A percentile compares a stretch with the other conserved stretches of the same genome.
Conservation (phyloP, 257 asterid genomes). For the Solanum clarkiae region DNA sequence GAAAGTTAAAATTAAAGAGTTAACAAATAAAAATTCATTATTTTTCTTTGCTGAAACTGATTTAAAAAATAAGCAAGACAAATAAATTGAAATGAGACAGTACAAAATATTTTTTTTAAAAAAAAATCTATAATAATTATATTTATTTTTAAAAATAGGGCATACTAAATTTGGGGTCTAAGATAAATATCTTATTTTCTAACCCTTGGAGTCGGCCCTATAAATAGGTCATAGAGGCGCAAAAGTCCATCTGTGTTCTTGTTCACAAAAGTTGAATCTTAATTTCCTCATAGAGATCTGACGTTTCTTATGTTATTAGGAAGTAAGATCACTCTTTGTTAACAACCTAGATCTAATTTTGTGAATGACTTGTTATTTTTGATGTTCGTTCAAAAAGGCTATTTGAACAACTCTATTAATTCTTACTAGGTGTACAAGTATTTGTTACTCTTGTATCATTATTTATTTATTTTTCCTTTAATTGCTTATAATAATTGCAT, state of each 20-base stretch:
- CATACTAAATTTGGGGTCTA: neutral
- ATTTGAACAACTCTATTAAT: no score
- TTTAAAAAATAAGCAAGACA: neutral
- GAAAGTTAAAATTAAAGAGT: neutral
- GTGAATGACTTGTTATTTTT: no score
- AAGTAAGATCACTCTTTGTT: neutral
- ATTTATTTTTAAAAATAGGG: neutral
- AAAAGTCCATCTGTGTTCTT: neutral
- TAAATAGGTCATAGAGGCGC: neutral
- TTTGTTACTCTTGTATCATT: no score
- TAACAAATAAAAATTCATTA: neutral
- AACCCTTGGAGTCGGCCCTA: neutral
- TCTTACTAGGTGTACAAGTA: no score
- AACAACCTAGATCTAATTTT: neutral
- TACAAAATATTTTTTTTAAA: neutral
- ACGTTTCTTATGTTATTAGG: fast-evolving
- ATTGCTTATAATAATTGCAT: neutral
- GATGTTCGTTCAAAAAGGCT: neutral
- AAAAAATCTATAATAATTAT: no score
- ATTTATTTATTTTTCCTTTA: neutral
- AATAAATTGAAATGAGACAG: neutral
- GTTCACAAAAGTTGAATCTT: neutral
- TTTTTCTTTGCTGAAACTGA: neutral
- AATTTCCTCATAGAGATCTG: neutral
- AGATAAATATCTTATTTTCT: neutral